Evolutionary conservation across 768 basidiomycete species (phyloP).

Genomic region (Gelatoporia subvermispora): DNA sequence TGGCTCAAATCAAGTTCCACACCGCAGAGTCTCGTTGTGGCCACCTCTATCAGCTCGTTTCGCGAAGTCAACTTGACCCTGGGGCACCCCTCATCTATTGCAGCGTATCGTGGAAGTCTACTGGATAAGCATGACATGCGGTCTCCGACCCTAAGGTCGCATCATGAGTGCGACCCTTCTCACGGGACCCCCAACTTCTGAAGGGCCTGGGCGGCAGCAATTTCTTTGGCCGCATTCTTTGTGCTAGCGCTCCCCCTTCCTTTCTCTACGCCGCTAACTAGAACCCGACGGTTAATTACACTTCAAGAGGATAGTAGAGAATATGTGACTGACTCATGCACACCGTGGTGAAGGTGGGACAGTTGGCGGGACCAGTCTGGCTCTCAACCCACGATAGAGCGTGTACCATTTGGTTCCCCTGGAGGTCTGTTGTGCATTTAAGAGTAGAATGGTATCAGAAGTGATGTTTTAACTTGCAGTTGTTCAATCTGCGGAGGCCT

Average conservation of each 20-base stretch:
- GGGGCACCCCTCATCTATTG: no score
- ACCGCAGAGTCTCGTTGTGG: no score
- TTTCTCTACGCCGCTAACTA: conserved; percentile 44
- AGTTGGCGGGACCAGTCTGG: conserved; percentile 36
- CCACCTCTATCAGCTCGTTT: no score
- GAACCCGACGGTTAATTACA: conserved; percentile 3
- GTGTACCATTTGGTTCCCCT: conserved; percentile 24
- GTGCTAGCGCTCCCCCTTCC: conserved; percentile 41
- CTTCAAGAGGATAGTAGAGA: neutral
- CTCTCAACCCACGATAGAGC: conserved; percentile 39
- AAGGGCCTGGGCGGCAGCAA: conserved; percentile 27
- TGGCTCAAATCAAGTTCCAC: neutral
- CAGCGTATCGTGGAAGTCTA: no score
- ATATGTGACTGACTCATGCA: conserved; percentile 50
- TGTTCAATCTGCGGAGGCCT: conserved; percentile 34
- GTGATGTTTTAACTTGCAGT: conserved; percentile 31
- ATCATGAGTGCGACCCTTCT: no score
- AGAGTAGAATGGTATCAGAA: no score
- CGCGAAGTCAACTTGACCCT: no score
- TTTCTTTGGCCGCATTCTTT: conserved; percentile 35
- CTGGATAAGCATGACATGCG: no score
- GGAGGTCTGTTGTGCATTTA: conserved; percentile 29
- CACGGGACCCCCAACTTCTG: conserved; percentile 8
- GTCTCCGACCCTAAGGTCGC: no score
- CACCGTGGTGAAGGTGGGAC: conserved; percentile 44